Percentiles rank a stretch among this genome's conserved stretches.
Conservation (phyloP, 768 basidiomycete species). For the Boletus barrowsii region DNA sequence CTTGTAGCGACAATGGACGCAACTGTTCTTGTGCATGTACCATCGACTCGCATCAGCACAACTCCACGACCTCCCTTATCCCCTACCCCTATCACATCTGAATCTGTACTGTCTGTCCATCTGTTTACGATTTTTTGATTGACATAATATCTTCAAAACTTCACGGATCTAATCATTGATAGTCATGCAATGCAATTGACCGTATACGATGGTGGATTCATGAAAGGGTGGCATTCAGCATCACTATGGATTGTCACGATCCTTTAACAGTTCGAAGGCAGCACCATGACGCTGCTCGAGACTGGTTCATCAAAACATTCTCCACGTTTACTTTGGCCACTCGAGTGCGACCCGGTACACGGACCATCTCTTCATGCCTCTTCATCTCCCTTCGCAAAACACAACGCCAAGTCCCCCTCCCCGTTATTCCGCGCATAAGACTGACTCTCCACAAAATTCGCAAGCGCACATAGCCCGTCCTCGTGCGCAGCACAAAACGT, state of each 20-base stretch:
- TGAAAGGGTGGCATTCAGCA: too few species aligned
- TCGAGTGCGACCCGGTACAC: too few species aligned
- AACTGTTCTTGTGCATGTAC: conserved; percentile 15
- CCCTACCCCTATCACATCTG: conserved; percentile 12
- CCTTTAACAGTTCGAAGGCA: too few species aligned
- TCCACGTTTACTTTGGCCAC: too few species aligned
- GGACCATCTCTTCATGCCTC: not conserved
- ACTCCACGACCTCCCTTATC: not conserved
- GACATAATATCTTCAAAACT: too few species aligned
- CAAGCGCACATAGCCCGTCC: conserved; percentile 60
- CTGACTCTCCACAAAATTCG: conserved; percentile 67
- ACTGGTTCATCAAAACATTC: too few species aligned
- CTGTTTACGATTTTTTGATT: conserved; percentile 8
- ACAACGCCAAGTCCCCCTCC: conserved; percentile 64
- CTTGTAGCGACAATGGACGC: conserved; percentile 23
- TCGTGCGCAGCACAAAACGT: conserved; percentile 51
- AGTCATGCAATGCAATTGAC: too few species aligned
- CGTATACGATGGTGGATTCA: too few species aligned
- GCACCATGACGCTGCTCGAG: too few species aligned
- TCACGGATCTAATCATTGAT: too few species aligned
- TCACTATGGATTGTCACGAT: too few species aligned
- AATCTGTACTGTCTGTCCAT: conserved; percentile 11
- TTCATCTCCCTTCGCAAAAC: conserved; percentile 29
- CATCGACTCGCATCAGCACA: conserved; percentile 13
- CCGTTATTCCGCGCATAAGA: conserved; percentile 62